Evolutionary conservation across 2,329 filamentous ascomycete species (phyloP).

Genomic region (Aspergillus ochraceoroseus): DNA sequence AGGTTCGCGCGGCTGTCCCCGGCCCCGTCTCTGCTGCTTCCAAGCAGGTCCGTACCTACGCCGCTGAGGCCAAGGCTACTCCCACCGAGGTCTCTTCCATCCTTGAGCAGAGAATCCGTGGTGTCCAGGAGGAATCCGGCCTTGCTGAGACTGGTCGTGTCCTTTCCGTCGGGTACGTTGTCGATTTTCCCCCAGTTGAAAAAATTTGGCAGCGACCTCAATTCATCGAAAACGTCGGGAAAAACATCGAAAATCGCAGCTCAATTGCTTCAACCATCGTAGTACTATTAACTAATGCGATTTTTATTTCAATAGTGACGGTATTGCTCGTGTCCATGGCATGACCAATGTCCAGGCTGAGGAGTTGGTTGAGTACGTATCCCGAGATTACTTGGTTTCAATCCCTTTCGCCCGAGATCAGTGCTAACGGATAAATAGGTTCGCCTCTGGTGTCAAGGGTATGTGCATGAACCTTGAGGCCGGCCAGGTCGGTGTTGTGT

Average conservation of each 20-base stretch:
- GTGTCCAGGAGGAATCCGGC: slow-evolving; percentile 92
- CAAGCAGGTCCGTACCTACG: slow-evolving; percentile 78
- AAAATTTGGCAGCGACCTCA: slow-evolving; percentile 30
- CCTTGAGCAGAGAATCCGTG: slow-evolving; percentile 97
- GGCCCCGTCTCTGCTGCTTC: slow-evolving; percentile 66
- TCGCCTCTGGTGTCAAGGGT: slow-evolving; percentile 99
- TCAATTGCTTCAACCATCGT: slow-evolving; percentile 2
- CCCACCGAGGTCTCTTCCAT: slow-evolving; percentile 99
- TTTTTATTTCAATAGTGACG: slow-evolving; percentile 65
- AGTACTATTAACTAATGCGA: slow-evolving; percentile 19
- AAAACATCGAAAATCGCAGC: slow-evolving; percentile 20
- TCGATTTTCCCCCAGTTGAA: slow-evolving; percentile 22
- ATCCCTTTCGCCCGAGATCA: slow-evolving; percentile 12
- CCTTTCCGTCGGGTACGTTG: slow-evolving; percentile 92
- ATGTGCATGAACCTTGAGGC: slow-evolving; percentile 99
- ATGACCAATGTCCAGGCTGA: slow-evolving; percentile 99
- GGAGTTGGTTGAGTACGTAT: slow-evolving; percentile 96
- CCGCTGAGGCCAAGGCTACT: slow-evolving; percentile 85
- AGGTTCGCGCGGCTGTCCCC: slow-evolving; percentile 84
- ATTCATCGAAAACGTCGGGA: slow-evolving; percentile 29
- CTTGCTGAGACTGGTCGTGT: slow-evolving; percentile 99
- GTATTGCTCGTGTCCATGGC: slow-evolving; percentile 99
- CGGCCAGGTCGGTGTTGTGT: slow-evolving; percentile 99
- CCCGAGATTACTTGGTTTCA: slow-evolving; percentile 17
- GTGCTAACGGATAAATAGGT: slow-evolving; percentile 55